These are phyloP conservation scores for Heliamphora pulchella DNA, from an alignment of 179 eudicot species.

Conservation along the genomic window DNA sequence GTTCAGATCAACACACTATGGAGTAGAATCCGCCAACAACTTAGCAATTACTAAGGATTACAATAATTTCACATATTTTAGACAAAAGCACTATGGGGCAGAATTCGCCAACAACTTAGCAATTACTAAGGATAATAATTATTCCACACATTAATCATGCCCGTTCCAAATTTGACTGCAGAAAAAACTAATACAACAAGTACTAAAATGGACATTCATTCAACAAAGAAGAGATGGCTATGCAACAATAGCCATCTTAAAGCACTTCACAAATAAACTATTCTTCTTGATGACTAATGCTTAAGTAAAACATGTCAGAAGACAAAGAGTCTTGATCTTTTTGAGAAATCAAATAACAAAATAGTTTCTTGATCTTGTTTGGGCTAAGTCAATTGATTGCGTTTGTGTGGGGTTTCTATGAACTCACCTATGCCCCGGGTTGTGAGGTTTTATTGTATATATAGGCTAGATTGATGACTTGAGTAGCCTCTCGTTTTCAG, in stretches of 20 bases:
- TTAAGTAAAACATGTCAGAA: not conserved
- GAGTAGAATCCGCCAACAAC: not conserved
- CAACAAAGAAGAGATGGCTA: not conserved
- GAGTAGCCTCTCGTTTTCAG: no score
- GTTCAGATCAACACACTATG: not conserved
- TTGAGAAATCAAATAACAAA: no score
- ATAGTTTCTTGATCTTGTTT: no score
- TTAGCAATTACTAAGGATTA: not conserved
- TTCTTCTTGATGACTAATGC: not conserved
- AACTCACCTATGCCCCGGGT: no score
- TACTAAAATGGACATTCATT: not conserved
- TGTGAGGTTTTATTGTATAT: no score
- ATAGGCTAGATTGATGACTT: no score
- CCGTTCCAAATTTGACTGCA: not conserved
- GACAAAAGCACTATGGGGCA: not conserved
- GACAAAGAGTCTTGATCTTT: no score
- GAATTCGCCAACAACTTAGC: not conserved
- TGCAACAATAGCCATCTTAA: conserved; percentile 5
- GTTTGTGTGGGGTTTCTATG: no score
- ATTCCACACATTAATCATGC: not conserved
- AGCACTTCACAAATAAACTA: not conserved
- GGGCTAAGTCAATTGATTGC: no score
- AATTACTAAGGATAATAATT: not conserved
- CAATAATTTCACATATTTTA: not conserved
- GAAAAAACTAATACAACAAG: not conserved